Percentiles rank a stretch among this genome's conserved stretches.
Evolutionary conservation across 2,329 filamentous ascomycete genomes (phyloP).

Genomic region (Aureobasidium sp.): DNA sequence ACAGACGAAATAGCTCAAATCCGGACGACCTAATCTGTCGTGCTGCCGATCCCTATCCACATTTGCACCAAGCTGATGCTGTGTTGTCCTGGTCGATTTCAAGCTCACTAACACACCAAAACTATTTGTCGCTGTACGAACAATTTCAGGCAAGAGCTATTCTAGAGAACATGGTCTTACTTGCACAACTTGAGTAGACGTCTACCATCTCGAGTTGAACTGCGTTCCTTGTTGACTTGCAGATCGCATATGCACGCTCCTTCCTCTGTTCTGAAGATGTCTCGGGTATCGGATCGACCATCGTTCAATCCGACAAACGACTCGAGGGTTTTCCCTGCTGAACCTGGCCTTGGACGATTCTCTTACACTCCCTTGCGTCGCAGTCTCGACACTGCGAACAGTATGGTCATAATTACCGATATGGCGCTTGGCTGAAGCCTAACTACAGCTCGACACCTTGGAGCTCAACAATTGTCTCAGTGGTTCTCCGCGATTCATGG

Average conservation of each 20-base stretch:
- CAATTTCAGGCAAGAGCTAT: background rate
- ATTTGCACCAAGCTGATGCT: constrained; percentile 1
- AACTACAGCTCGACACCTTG: background rate
- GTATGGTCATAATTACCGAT: background rate
- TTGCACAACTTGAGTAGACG: background rate
- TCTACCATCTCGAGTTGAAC: background rate
- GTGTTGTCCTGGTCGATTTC: background rate
- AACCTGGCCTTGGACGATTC: background rate
- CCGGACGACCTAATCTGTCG: background rate
- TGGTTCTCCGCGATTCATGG: too few relatives aligned
- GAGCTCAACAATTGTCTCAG: background rate
- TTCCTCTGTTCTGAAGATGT: background rate
- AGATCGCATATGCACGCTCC: constrained; percentile 1
- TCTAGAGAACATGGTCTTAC: background rate
- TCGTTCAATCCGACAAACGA: background rate
- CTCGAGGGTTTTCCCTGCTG: background rate
- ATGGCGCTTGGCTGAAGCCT: background rate
- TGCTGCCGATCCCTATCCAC: constrained; percentile 1
- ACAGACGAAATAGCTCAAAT: background rate
- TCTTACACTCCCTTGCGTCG: background rate
- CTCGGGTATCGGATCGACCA: background rate
- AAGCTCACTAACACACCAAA: background rate
- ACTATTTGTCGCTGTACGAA: background rate
- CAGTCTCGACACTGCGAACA: background rate
- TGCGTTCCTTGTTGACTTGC: background rate